Percentiles rank a stretch among this genome's conserved stretches.
These are phyloP conservation scores for Quercus robur DNA, from an alignment of 306 rosid genomes.

Conservation along the genomic window DNA sequence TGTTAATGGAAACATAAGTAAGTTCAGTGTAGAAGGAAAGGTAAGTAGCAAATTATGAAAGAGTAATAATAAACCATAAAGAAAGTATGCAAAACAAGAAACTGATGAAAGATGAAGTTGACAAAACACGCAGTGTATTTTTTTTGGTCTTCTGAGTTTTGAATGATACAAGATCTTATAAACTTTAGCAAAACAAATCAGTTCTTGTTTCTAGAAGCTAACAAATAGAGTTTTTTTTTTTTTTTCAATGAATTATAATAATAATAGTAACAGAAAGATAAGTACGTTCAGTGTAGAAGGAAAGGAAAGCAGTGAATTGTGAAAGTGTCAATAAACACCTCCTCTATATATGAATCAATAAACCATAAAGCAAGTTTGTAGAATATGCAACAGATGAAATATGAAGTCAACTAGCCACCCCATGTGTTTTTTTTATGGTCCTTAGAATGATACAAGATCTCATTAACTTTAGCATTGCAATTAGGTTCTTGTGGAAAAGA, in stretches of 20 bases:
- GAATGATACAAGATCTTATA: neutral
- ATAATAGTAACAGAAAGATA: too few relatives aligned
- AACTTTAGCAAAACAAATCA: neutral
- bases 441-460: too few relatives aligned
- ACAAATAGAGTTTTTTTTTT: neutral
- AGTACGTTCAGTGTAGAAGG: too few relatives aligned
- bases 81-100: neutral
- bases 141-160: neutral
- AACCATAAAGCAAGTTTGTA: too few relatives aligned
- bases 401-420: too few relatives aligned
- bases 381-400: too few relatives aligned
- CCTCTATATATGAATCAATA: too few relatives aligned
- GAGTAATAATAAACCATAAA: neutral
- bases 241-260: neutral
- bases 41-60: neutral
- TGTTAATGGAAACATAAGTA: slow-evolving; percentile 7
- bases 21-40: neutral
- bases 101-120: neutral
- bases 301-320: too few relatives aligned
- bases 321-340: too few relatives aligned
- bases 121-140: neutral
- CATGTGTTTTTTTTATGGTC: too few relatives aligned
- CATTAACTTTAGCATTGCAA: too few relatives aligned
- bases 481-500: too few relatives aligned
- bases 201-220: neutral